These are phyloP conservation scores for Austroboletus rostrupii DNA, from an alignment of 1,284 basidiomycete species.

Conservation along the genomic window DNA sequence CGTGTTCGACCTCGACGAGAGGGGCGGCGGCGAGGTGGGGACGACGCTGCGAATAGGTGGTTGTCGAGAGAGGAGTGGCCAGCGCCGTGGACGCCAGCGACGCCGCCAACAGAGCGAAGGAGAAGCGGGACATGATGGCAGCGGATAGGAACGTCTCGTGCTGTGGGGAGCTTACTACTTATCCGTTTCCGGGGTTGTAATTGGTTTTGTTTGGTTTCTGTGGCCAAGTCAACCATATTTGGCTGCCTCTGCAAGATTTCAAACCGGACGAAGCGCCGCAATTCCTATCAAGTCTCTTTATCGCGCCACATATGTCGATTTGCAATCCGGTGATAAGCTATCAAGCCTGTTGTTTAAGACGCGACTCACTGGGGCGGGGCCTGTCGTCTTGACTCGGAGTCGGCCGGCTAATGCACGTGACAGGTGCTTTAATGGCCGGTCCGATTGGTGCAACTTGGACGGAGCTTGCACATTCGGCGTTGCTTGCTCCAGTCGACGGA, in stretches of 20 bases:
- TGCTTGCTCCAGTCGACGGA: background rate
- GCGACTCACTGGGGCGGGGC: too few species aligned
- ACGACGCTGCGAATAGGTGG: slow-evolving; percentile 40
- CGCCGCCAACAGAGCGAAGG: slow-evolving; percentile 39
- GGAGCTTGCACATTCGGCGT: background rate
- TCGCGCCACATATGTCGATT: background rate
- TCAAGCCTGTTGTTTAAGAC: too few species aligned
- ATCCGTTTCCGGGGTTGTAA: slow-evolving; percentile 11
- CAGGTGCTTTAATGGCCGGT: slow-evolving; percentile 1
- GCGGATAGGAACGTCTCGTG: slow-evolving; percentile 9
- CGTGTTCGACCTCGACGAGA: slow-evolving; percentile 50
- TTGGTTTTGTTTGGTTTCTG: slow-evolving; percentile 29
- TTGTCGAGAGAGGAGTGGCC: slow-evolving; percentile 66
- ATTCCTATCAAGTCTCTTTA: background rate
- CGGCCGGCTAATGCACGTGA: slow-evolving; percentile 7
- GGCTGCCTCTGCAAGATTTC: background rate
- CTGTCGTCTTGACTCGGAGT: too few species aligned
- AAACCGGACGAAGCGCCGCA: background rate
- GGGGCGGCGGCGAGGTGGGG: slow-evolving; percentile 56
- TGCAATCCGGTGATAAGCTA: too few species aligned
- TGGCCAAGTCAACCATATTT: slow-evolving; percentile 20
- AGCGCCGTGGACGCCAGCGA: slow-evolving; percentile 39
- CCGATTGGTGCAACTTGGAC: background rate
- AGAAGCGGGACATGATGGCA: slow-evolving; percentile 38
- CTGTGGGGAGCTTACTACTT: slow-evolving; percentile 17